These are phyloP conservation scores for Carpinus fangiana DNA, from an alignment of 306 rosid genomes.

Conservation along the genomic window DNA sequence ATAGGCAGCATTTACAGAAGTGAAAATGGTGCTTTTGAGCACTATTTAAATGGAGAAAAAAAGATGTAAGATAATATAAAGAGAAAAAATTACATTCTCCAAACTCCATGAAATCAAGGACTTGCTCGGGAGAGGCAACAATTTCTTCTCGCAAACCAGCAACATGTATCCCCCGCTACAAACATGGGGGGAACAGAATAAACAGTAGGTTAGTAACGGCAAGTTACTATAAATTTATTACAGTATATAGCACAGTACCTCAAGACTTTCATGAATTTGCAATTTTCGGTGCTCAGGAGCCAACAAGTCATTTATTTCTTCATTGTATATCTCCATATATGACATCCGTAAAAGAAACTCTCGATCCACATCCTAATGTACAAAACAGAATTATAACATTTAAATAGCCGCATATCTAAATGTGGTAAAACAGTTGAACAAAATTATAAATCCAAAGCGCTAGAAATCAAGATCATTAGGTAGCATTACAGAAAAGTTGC, in stretches of 20 bases:
- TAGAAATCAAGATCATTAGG: not conserved
- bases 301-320: conserved; percentile 90
- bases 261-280: conserved; percentile 92
- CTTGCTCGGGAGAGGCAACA: conserved; percentile 90
- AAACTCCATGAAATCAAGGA: conserved; percentile 74
- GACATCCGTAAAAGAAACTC: conserved; percentile 98
- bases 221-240: conserved; percentile 8
- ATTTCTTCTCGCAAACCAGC: conserved; percentile 97
- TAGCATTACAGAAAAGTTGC: not conserved
- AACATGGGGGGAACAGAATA: conserved; percentile 29
- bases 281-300: conserved; percentile 93
- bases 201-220: conserved; percentile 15
- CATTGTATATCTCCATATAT: conserved; percentile 95
- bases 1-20: not conserved
- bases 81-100: conserved; percentile 70
- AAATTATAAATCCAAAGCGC: not conserved
- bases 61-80: conserved; percentile 8
- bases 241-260: conserved; percentile 45
- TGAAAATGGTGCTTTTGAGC: not conserved
- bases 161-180: conserved; percentile 89
- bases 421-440: not conserved
- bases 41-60: not conserved
- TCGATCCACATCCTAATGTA: conserved; percentile 66
- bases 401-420: not conserved
- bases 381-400: not conserved